Percentiles rank a stretch among this genome's conserved stretches.
phyloP scores from a whole-genome alignment of 805 yeast species.

The Tetrapisispora fleetii region DNA sequence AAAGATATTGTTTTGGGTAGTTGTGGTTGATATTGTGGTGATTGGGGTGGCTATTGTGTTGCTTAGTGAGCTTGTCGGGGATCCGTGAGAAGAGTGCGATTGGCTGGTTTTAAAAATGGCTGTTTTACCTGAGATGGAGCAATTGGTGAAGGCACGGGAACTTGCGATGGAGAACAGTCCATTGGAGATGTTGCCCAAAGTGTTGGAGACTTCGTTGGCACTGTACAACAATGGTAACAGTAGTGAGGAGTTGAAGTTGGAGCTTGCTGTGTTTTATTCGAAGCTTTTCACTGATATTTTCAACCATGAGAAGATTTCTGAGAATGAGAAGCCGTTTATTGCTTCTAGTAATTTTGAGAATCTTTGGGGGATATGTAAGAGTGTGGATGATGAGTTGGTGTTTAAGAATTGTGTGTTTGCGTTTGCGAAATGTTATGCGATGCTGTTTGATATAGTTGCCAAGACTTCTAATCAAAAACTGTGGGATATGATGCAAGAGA shows the following conservation, averaged over 20 bases:
- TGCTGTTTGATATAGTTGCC: constrained; percentile 37
- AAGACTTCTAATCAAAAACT: constrained; percentile 31
- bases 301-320: constrained; percentile 14
- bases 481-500: constrained; percentile 47
- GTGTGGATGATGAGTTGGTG: constrained; percentile 21
- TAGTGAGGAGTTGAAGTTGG: constrained; percentile 4
- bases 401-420: constrained; percentile 34
- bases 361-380: constrained; percentile 20
- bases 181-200: constrained; percentile 23
- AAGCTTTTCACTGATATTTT: constrained; percentile 19
- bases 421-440: constrained; percentile 37
- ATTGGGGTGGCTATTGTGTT: no score
- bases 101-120: neutral
- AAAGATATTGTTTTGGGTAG: no score
- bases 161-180: constrained; percentile 27
- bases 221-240: constrained; percentile 6
- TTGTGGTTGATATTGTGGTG: no score
- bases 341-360: constrained; percentile 21
- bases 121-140: constrained; percentile 12
- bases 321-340: constrained; percentile 25
- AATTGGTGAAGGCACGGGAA: constrained; percentile 22
- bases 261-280: constrained; percentile 17
- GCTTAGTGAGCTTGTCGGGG: neutral
- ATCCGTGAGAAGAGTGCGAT: neutral
- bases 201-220: constrained; percentile 22